Evolutionary conservation across 768 basidiomycete species (phyloP), one percentile per base, ranked within the genome.

Genomic region (Dentipellis sp.): DNA sequence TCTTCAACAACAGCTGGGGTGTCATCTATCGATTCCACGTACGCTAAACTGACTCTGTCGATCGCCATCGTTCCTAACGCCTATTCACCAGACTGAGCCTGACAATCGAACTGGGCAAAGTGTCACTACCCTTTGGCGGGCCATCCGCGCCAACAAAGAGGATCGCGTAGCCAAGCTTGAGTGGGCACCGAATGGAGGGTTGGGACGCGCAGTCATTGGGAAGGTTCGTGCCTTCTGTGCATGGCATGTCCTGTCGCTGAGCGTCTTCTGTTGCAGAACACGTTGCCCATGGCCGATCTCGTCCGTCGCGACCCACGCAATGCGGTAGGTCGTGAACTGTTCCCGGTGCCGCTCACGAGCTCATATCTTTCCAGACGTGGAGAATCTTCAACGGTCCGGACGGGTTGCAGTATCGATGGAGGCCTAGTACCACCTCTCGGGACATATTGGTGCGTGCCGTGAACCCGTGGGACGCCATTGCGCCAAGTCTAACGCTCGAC

Each of bases 141-240:
- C 85, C n/a, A 84, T 88, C 64, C 86, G 89, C 52, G 78, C 86
- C 57, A 88, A 86, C 73, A 89, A 86, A 67, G 89, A 91, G 73
- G 90, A 93, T 68, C 84, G 88, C 47, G 84, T 91, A 65, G 90
- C 90, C 61, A 90, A 84, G 73, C 80, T 92, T 53, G 91, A 93
- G 70, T 93, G 90, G 90, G 80, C 86, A 55, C 74, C 84, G 50
- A 89, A 81, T 62, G 90, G 89, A 58, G 84, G 86, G 56, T 83
- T 92, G 52, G 90, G 90, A 58, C 88, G 90, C 64, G 84, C 89
- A 63, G 77, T 87, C 58, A 88, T 93, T 65, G 90, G 91, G 65
- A 91, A 91, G 78, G 89, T 88, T 29, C 61, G 55, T n/a, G n/a
- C 42, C 29, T 29, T 29, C 29, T 29, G 29, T 29, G 29, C 29